Evolutionary conservation across 306 rosid genomes (phyloP).

Genomic region (Citrullus mucosospermus): DNA sequence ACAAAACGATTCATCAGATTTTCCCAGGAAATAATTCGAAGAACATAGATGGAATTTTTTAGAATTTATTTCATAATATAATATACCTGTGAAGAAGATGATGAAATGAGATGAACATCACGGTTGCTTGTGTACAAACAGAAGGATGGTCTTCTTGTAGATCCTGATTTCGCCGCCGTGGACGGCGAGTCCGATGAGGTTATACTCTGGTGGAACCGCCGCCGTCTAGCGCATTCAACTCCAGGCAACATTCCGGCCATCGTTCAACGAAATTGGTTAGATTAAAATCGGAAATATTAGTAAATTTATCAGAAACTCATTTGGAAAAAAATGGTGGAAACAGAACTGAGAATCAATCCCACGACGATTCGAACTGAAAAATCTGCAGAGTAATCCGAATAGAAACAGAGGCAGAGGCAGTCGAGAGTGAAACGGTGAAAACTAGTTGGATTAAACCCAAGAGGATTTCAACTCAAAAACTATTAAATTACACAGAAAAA

Average conservation of each 20-base stretch:
- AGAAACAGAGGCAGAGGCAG: not conserved
- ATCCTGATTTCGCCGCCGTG: constrained; percentile 14
- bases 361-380: not conserved
- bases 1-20: not conserved
- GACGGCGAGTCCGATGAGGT: constrained; percentile 22
- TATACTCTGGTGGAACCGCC: constrained; percentile 48
- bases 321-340: not conserved
- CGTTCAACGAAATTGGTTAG: not conserved
- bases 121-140: constrained; percentile 48
- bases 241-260: constrained; percentile 90
- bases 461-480: not conserved
- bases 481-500: too few relatives aligned
- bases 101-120: constrained; percentile 20
- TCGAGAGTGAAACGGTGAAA: not conserved
- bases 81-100: constrained; percentile 23
- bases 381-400: not conserved
- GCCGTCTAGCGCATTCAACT: constrained; percentile 82
- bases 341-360: not conserved
- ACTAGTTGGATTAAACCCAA: not conserved
- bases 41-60: not conserved
- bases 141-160: constrained; percentile 37
- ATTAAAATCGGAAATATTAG: not conserved
- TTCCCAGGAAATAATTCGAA: not conserved
- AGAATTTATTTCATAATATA: not conserved
- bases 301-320: not conserved